Evolutionary conservation across 2,329 filamentous ascomycete genomes (phyloP).

Genomic region (Aspergillus ustus): DNA sequence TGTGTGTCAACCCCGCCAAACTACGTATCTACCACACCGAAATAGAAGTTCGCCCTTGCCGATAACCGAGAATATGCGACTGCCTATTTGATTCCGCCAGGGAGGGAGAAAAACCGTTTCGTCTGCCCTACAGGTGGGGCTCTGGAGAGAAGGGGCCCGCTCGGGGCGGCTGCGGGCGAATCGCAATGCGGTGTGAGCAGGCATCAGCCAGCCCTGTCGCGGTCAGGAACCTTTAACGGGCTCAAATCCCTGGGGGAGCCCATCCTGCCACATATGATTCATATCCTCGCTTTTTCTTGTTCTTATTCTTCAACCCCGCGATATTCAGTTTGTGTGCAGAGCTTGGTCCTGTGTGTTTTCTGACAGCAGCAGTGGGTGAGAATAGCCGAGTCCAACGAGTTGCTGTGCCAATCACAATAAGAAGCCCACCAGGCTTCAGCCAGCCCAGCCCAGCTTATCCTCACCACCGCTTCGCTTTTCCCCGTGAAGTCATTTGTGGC

Average conservation of each 20-base stretch:
- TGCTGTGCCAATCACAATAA: background rate
- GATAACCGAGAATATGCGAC: background rate
- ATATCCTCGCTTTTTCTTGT: conserved; percentile 3
- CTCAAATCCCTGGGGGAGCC: conserved; percentile 6
- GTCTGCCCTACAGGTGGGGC: conserved; percentile 13
- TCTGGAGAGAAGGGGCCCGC: background rate
- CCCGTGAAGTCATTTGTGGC: background rate
- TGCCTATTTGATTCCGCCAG: background rate
- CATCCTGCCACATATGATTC: conserved; percentile 4
- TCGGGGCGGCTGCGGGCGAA: background rate
- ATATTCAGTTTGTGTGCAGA: background rate
- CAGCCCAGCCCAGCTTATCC: background rate
- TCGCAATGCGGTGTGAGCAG: conserved; percentile 1
- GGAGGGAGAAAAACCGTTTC: background rate
- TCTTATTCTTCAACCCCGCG: background rate
- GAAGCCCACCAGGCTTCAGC: background rate
- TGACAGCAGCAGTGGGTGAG: background rate
- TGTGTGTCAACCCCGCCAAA: background rate
- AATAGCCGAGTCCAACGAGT: background rate
- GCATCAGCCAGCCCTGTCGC: conserved; percentile 24
- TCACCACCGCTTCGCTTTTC: background rate
- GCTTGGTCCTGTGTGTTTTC: background rate
- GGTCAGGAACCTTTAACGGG: conserved; percentile 11
- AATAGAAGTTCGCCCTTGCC: background rate
- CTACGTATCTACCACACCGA: background rate